Base-by-base conservation (phyloP, 441 rosid genomes). In the Brassica balearica region DNA sequence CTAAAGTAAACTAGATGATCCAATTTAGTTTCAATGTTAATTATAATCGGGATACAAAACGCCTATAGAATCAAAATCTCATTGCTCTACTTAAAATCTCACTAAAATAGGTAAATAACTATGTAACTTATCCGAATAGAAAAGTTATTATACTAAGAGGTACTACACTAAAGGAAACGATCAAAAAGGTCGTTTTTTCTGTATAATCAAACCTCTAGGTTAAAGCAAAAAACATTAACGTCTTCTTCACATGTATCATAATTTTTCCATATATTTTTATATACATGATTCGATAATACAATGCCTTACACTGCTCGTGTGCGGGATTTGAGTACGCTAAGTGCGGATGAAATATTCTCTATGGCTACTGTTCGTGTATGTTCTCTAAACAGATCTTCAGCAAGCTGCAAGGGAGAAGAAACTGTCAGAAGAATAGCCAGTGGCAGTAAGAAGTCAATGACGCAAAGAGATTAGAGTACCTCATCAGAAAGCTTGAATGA, bases 321-420 rank as follows among this genome's bases (percentile, higher is more conserved):
- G 83, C 97, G 88, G 67, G 98, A 91, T 78, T 96, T 96, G 41
- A 94, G 84, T 29, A 87, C 65, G 83, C 74, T 68, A 76, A 92
- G 88, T 75, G 97, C 98, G 11, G 83, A 77, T 59, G 93, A 81
- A 75, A 94, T 84, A 78, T 90, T 87, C 85, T 86, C 89, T 90
- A 92, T 86, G 36, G 84, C 85, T 75, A 94, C 67, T 81, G 86
- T 88, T 81, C 95, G 87, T 7, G 86, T 77, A 75, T 84, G 93
- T 76, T 85, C 95, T 88, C 91, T 85, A 72, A 96, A 87, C 66
- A 91, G 73, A 68, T 96, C 98, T 84, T 88, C 90, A 63, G 99
- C 98, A 82, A 92, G 92, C 99, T 96, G 91, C 69, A 78, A 70
- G 23, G 71, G 74, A 77, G 43, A 48, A 75, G n/a, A 82, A 17